Conservation (phyloP, 768 basidiomycete species). For the Pisolithus orientalis region DNA sequence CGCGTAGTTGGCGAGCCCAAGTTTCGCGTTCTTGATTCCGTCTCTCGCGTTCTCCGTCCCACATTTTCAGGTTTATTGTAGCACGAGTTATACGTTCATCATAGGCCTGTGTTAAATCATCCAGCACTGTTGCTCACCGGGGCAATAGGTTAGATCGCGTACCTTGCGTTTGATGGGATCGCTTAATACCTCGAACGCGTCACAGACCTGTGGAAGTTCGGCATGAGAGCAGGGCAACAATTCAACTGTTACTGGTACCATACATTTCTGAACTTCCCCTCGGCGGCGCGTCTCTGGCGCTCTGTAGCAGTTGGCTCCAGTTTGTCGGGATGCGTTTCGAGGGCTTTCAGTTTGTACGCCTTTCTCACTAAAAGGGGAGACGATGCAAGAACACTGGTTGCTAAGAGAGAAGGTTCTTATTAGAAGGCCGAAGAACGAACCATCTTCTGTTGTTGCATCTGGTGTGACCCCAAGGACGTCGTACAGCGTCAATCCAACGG, state of each 20-base stretch:
- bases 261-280: constrained; percentile 58
- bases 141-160: constrained; percentile 7
- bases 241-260: constrained; percentile 19
- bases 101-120: constrained; percentile 33
- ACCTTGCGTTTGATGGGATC: constrained; percentile 54
- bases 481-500: constrained; percentile 30
- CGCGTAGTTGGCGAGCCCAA: constrained; percentile 47
- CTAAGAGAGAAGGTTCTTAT: not conserved
- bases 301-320: constrained; percentile 48
- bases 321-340: constrained; percentile 73
- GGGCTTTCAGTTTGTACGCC: constrained; percentile 59
- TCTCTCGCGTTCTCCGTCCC: constrained; percentile 33
- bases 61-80: constrained; percentile 17
- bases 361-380: constrained; percentile 44
- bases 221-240: constrained; percentile 11
- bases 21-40: constrained; percentile 45
- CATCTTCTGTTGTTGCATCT: constrained; percentile 45
- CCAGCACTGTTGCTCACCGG: not conserved
- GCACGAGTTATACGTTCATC: constrained; percentile 35
- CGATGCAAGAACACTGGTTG: not conserved
- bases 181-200: constrained; percentile 55
- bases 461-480: constrained; percentile 41
- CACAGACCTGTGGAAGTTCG: constrained; percentile 43
- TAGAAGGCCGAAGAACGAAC: constrained; percentile 25
- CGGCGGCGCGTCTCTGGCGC: constrained; percentile 46